A percentile compares a stretch with the other conserved stretches of the same genome.
Conservation (phyloP, 495 filamentous ascomycete species). For the Podospora australis region DNA sequence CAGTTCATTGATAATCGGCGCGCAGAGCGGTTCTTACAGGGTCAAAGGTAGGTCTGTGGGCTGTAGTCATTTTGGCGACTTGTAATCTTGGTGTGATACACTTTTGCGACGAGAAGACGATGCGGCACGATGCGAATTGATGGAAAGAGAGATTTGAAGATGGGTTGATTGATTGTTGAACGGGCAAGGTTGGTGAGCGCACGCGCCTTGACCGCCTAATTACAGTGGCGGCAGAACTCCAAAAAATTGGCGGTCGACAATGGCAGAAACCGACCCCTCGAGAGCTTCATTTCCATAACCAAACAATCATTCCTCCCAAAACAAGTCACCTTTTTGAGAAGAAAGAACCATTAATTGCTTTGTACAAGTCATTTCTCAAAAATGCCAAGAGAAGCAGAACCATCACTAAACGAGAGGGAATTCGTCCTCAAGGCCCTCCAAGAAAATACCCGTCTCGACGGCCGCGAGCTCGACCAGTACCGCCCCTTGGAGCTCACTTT, state of each 20-base stretch:
- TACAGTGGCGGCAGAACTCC: constrained; percentile 16
- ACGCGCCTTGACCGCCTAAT: constrained; percentile 14
- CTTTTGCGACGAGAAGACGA: not conserved
- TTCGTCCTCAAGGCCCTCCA: constrained; percentile 71
- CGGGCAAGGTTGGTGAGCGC: not conserved
- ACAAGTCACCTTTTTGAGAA: not conserved
- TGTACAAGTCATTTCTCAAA: constrained; percentile 10
- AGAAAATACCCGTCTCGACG: constrained; percentile 74
- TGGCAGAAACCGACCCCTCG: constrained; percentile 26
- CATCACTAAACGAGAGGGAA: constrained; percentile 68
- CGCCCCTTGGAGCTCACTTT: constrained; percentile 72
- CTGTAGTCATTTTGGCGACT: constrained; percentile 57
- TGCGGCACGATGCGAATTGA: not conserved
- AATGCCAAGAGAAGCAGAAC: constrained; percentile 87
- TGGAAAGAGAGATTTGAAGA: not conserved
- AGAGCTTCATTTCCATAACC: constrained; percentile 12
- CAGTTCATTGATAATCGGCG: too few species aligned
- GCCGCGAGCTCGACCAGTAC: constrained; percentile 69
- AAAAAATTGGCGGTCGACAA: constrained; percentile 24
- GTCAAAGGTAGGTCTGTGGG: constrained; percentile 89
- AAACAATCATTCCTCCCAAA: constrained; percentile 8
- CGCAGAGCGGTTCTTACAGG: constrained; percentile 52
- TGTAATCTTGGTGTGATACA: not conserved
- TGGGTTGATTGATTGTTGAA: constrained; percentile 3
- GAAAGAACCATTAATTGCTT: not conserved